phyloP scores from a whole-genome alignment of 2,329 filamentous ascomycete species.

The Talaromyces sp. region DNA sequence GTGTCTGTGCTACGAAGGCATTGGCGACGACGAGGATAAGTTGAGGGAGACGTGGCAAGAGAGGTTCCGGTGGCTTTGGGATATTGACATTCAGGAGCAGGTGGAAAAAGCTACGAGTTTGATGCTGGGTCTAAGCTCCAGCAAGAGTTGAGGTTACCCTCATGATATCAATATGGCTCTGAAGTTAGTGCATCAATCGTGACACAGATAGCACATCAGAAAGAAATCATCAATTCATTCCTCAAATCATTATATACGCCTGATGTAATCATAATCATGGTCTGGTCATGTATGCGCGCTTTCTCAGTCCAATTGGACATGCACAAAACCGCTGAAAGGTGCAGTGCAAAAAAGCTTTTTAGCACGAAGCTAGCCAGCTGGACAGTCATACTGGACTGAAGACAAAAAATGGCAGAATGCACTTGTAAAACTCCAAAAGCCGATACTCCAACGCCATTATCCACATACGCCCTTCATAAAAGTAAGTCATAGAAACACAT shows the following conservation, averaged over 20 bases:
- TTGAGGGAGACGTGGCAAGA: slow-evolving; percentile 24
- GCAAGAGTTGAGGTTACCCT: background rate
- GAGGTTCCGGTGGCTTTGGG: slow-evolving; percentile 35
- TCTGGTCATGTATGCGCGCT: slow-evolving; percentile 11
- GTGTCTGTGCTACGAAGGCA: slow-evolving; percentile 28
- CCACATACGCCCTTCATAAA: slow-evolving; percentile 16
- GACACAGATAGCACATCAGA: background rate
- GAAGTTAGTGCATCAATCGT: background rate
- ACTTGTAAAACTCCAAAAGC: slow-evolving; percentile 5
- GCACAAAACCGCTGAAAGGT: slow-evolving; percentile 10
- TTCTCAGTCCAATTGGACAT: slow-evolving; percentile 9
- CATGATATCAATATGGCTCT: background rate
- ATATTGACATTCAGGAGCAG: slow-evolving; percentile 28
- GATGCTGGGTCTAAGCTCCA: slow-evolving; percentile 5
- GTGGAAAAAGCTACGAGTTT: slow-evolving; percentile 3
- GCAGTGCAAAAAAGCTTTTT: background rate
- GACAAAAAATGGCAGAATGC: slow-evolving; percentile 11
- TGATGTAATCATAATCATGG: slow-evolving; percentile 18
- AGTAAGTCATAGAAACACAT: slow-evolving; percentile 12
- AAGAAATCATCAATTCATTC: slow-evolving; percentile 13
- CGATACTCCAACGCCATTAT: slow-evolving; percentile 12
- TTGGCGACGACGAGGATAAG: slow-evolving; percentile 28
- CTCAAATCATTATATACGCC: slow-evolving; percentile 18
- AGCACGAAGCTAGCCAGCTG: background rate
- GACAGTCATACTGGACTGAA: slow-evolving; percentile 6